Percentiles rank a stretch among this genome's conserved stretches.
Conservation (phyloP, 345 rosid species). For the Viola odorata region DNA sequence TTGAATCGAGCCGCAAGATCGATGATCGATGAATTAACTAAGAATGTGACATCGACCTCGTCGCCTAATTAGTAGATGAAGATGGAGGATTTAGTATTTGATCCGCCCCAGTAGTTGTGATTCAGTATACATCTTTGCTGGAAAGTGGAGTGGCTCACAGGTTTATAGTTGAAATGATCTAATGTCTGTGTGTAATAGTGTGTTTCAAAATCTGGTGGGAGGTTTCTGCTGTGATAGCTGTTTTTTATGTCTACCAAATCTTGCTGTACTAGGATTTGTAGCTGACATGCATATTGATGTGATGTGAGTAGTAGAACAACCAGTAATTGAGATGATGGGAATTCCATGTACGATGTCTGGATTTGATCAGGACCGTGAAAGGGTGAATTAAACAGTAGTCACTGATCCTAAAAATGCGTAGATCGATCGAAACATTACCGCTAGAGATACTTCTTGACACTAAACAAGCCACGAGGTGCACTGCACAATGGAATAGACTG, state of each 20-base stretch:
- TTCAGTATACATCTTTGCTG: slow-evolving; percentile 22
- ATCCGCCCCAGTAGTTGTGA: slow-evolving; percentile 21
- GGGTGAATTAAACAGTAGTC: background rate
- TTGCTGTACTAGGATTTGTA: background rate
- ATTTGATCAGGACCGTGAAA: background rate
- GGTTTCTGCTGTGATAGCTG: background rate
- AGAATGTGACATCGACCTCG: background rate
- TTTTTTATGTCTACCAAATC: background rate
- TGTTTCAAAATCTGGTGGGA: slow-evolving; percentile 11
- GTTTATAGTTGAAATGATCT: slow-evolving; percentile 29
- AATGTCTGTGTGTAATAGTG: slow-evolving; percentile 20
- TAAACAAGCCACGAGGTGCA: background rate
- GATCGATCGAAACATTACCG: background rate
- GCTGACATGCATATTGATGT: background rate
- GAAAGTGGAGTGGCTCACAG: slow-evolving; percentile 27
- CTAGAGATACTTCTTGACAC: background rate
- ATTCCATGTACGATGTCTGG: background rate
- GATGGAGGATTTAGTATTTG: slow-evolving; percentile 20
- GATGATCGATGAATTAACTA: background rate
- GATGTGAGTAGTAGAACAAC: background rate
- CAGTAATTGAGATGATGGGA: slow-evolving; percentile 2
- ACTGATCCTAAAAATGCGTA: background rate
- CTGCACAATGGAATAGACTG: background rate
- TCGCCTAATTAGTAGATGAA: slow-evolving; percentile 14
- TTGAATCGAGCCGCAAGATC: slow-evolving; percentile 21